Percentiles rank a stretch among this genome's conserved stretches.
These are phyloP conservation scores for Astragalus membranaceus DNA, from an alignment of 306 rosid genomes.

Conservation along the genomic window DNA sequence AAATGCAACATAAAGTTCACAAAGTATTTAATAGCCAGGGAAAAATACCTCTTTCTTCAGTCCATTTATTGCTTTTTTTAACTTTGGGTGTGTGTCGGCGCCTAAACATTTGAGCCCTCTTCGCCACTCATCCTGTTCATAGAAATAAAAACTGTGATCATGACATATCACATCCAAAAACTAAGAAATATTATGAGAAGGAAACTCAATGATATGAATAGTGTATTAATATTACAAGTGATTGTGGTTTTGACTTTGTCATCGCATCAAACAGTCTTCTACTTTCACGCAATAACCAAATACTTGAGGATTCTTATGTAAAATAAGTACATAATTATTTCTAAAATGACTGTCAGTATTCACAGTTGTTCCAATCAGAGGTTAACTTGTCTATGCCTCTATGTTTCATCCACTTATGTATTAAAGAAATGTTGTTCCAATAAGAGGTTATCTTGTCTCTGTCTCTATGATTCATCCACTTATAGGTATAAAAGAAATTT, in stretches of 20 bases:
- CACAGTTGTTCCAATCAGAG: neutral
- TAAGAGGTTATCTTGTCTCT: neutral
- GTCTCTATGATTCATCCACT: neutral
- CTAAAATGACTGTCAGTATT: neutral
- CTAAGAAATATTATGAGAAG: neutral
- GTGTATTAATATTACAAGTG: neutral
- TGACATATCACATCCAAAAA: neutral
- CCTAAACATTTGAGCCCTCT: slow-evolving; percentile 50
- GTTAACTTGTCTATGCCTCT: neutral
- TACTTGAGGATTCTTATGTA: neutral
- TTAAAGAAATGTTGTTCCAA: neutral
- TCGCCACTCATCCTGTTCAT: slow-evolving; percentile 65
- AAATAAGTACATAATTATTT: neutral
- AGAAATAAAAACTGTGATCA: neutral
- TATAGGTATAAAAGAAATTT: neutral
- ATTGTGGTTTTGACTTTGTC: neutral
- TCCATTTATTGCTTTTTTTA: slow-evolving; percentile 41
- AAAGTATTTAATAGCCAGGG: neutral
- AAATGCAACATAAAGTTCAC: neutral
- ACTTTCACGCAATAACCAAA: neutral
- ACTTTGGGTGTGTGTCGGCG: slow-evolving; percentile 35
- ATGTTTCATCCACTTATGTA: neutral
- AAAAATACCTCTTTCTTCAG: slow-evolving; percentile 52
- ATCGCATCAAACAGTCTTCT: neutral
- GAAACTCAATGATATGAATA: slow-evolving; percentile 10